Conservation (phyloP, 176 grass and related monocot species). For the Aechmea fasciata region DNA sequence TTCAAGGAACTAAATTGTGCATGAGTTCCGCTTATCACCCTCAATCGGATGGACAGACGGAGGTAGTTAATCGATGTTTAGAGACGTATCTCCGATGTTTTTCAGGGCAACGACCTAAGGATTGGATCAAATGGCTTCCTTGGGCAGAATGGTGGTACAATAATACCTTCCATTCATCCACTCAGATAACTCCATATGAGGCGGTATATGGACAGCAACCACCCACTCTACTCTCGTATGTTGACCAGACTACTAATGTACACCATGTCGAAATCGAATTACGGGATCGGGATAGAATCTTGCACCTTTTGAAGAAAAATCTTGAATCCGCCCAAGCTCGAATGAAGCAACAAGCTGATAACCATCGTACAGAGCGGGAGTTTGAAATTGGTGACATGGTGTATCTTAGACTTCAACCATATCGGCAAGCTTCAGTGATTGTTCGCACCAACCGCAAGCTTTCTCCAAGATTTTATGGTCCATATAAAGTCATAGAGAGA, state of each 20-base stretch:
- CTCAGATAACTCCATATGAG: background rate
- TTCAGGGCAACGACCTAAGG: background rate
- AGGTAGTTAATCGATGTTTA: background rate
- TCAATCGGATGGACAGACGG: background rate
- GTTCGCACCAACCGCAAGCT: background rate
- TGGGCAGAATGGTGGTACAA: slow-evolving; percentile 5
- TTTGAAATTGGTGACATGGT: background rate
- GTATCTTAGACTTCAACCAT: background rate
- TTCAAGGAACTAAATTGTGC: background rate
- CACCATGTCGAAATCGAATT: background rate
- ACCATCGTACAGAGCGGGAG: background rate
- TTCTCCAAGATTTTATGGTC: background rate
- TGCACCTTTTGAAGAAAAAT: background rate
- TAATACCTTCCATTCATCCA: background rate
- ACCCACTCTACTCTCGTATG: background rate
- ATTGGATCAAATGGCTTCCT: background rate
- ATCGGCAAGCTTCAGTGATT: background rate
- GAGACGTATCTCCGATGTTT: background rate
- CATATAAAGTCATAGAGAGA: no score
- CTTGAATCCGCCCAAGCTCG: background rate
- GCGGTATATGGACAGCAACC: background rate
- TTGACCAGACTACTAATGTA: background rate
- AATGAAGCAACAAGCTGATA: background rate
- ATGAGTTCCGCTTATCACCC: background rate
- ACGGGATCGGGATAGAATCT: background rate